Percentiles rank a stretch among this genome's conserved stretches.
phyloP scores from a whole-genome alignment of 2,329 filamentous ascomycete genomes.

The Gnomoniopsis smithogilvyi region DNA sequence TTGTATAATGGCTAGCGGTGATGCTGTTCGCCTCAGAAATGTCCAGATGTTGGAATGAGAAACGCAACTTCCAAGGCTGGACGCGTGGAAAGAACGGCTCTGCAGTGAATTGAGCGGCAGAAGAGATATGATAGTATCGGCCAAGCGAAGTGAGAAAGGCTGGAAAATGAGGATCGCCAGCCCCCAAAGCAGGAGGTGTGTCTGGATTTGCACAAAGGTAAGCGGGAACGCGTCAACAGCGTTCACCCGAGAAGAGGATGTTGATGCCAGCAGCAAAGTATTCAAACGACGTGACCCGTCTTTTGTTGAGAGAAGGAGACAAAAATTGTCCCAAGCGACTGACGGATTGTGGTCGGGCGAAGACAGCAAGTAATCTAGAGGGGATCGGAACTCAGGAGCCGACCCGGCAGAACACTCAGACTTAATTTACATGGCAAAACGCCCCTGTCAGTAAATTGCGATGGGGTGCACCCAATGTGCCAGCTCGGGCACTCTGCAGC shows the following conservation, averaged over 20 bases:
- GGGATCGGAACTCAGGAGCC: neutral
- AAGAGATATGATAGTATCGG: neutral
- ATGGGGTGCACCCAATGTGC: conserved; percentile 5
- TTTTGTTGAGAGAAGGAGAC: neutral
- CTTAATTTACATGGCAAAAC: conserved; percentile 1
- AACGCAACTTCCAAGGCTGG: neutral
- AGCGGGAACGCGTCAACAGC: neutral
- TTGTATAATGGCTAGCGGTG: neutral
- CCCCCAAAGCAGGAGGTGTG: neutral
- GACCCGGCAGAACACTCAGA: neutral
- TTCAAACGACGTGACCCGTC: neutral
- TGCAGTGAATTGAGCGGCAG: neutral
- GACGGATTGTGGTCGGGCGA: neutral
- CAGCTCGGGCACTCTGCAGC: neutral
- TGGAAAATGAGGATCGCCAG: conserved; percentile 6
- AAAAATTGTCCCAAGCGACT: conserved; percentile 1
- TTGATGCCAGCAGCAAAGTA: neutral
- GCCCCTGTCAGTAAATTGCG: conserved; percentile 16
- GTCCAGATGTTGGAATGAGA: neutral
- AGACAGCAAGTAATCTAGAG: conserved; percentile 1
- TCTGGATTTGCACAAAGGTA: neutral
- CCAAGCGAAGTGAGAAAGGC: neutral
- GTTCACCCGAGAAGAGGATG: neutral
- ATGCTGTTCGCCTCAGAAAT: neutral
- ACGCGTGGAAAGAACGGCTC: neutral